Conservation (phyloP, 1,139 yeast species). For the Suhomyces taliae region DNA sequence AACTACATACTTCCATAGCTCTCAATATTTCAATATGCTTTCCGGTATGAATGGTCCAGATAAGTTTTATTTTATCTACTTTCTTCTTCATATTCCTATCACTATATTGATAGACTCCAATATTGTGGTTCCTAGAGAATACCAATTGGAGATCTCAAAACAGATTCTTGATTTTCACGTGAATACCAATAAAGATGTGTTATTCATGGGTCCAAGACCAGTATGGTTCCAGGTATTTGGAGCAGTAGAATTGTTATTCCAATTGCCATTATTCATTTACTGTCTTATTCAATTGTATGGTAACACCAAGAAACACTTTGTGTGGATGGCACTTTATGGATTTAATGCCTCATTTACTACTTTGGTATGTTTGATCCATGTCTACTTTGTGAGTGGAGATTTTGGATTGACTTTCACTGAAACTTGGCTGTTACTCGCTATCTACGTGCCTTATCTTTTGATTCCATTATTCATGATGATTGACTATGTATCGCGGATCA, state of each 20-base stretch:
- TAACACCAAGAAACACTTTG: conserved; percentile 36
- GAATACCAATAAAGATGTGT: conserved; percentile 63
- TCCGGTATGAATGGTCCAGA: conserved; percentile 17
- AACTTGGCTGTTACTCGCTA: conserved; percentile 41
- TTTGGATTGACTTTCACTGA: conserved; percentile 39
- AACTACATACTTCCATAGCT: no score
- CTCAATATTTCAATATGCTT: no score
- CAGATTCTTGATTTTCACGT: conserved; percentile 59
- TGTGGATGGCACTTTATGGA: conserved; percentile 64
- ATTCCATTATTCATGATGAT: conserved; percentile 59
- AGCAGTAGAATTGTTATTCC: conserved; percentile 66
- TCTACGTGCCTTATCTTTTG: conserved; percentile 68
- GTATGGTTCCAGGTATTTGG: conserved; percentile 77
- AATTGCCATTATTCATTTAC: conserved; percentile 70
- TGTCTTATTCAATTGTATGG: conserved; percentile 26
- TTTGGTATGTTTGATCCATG: conserved; percentile 56
- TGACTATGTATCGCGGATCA: conserved; percentile 32
- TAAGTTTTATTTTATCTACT: conserved; percentile 30
- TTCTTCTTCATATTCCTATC: conserved; percentile 65
- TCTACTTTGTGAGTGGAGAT: conserved; percentile 30
- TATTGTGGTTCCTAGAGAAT: conserved; percentile 59
- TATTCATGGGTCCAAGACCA: conserved; percentile 48
- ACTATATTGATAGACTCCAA: conserved; percentile 75
- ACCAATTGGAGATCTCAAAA: conserved; percentile 50
- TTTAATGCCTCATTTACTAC: conserved; percentile 78